These are phyloP conservation scores for Acanthamoeba rhysodes DNA, from an alignment of 208 protist genomes.

Conservation along the genomic window DNA sequence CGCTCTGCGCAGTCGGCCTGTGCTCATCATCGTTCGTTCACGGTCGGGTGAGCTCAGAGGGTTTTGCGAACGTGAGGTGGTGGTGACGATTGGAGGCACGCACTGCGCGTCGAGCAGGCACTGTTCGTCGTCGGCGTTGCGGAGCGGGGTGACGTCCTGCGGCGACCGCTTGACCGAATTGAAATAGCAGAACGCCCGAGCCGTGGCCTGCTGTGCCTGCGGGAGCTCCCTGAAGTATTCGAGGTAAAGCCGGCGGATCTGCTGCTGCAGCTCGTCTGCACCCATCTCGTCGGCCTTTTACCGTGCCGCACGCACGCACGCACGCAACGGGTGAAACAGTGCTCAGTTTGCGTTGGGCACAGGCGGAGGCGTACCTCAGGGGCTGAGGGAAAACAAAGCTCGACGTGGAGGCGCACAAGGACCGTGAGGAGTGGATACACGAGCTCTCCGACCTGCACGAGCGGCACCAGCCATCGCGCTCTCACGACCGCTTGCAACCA, in stretches of 20 bases:
- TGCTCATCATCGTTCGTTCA: too few species aligned
- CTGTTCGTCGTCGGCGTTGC: background rate
- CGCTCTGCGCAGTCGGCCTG: too few species aligned
- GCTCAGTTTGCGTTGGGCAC: background rate
- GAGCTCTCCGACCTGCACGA: background rate
- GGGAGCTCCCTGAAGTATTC: slow-evolving; percentile 18
- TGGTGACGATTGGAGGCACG: background rate
- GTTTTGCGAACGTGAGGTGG: too few species aligned
- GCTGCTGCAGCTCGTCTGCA: background rate
- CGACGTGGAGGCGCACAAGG: background rate
- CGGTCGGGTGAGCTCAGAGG: background rate
- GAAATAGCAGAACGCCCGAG: slow-evolving; percentile 38
- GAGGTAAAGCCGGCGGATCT: background rate
- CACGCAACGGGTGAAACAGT: too few species aligned
- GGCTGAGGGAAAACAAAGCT: background rate
- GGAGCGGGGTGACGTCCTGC: background rate
- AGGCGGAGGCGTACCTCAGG: background rate
- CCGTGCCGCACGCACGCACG: background rate
- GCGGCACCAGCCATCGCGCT: slow-evolving; percentile 15
- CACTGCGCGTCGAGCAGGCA: background rate
- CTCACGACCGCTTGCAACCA: background rate
- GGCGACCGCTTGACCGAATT: background rate
- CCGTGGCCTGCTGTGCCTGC: slow-evolving; percentile 7
- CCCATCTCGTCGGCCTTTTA: background rate
- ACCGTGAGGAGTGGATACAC: background rate